Percentiles rank a stretch among this genome's conserved stretches.
Evolutionary conservation across 192 early-diverging fungal genomes (phyloP).

Genomic region (Physocladia obscura): DNA sequence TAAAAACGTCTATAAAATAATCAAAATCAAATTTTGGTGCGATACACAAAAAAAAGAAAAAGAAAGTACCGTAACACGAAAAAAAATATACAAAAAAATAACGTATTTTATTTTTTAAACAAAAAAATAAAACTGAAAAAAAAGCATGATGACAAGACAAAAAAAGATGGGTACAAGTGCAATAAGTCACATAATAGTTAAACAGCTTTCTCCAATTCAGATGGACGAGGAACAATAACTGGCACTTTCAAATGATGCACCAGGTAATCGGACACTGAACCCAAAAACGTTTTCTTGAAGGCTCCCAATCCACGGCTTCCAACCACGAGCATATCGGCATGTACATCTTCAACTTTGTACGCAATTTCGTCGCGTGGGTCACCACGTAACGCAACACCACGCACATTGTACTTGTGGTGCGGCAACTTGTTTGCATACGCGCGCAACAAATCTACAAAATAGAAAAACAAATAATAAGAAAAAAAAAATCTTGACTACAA

Average conservation of each 20-base stretch:
- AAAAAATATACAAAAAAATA: no score
- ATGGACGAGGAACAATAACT: constrained; percentile 8
- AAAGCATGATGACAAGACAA: no score
- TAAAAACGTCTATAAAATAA: background rate
- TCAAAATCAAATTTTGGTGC: background rate
- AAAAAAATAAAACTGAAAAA: no score
- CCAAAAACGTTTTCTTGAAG: constrained; percentile 46
- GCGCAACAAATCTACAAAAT: background rate
- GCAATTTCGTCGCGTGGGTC: constrained; percentile 65
- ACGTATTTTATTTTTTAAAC: no score
- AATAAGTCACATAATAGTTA: no score
- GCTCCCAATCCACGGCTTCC: constrained; percentile 62
- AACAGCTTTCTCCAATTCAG: background rate
- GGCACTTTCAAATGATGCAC: constrained; percentile 36
- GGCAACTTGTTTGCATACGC: constrained; percentile 28
- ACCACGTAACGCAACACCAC: constrained; percentile 38
- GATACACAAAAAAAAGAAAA: no score
- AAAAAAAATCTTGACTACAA: background rate
- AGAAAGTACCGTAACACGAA: no score
- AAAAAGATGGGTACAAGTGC: no score
- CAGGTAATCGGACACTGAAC: constrained; percentile 49
- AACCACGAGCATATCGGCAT: constrained; percentile 60
- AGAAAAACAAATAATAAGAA: background rate
- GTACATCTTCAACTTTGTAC: constrained; percentile 55
- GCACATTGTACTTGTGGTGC: constrained; percentile 31